These are phyloP conservation scores for Endogone sp. DNA, from an alignment of 192 early-diverging fungal genomes.

Conservation along the genomic window DNA sequence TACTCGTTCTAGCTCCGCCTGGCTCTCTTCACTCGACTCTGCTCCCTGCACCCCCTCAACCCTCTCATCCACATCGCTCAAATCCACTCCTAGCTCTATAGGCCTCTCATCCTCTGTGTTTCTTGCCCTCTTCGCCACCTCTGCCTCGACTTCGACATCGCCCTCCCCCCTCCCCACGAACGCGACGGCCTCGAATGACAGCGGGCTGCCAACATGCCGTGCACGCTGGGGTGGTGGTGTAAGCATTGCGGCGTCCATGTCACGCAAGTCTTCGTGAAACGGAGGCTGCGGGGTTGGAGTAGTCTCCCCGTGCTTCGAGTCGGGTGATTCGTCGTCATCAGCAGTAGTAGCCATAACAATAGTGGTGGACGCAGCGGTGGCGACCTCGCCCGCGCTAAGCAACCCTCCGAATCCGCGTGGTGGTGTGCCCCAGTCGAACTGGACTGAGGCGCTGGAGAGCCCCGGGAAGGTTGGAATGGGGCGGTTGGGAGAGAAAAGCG, in stretches of 20 bases:
- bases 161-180: background rate
- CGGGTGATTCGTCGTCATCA: too few relatives aligned
- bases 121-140: background rate
- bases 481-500: background rate
- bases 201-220: background rate
- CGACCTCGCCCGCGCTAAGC: background rate
- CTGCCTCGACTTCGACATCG: background rate
- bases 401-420: background rate
- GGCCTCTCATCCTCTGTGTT: too few relatives aligned
- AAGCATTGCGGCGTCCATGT: background rate
- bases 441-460: background rate
- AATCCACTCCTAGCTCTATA: background rate
- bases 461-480: background rate
- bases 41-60: too few relatives aligned
- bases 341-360: too few relatives aligned
- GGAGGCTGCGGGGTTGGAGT: too few relatives aligned
- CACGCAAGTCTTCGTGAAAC: too few relatives aligned
- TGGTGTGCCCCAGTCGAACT: background rate
- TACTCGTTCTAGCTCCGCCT: too few relatives aligned
- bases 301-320: too few relatives aligned
- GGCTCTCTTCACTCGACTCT: too few relatives aligned
- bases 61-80: background rate
- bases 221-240: background rate
- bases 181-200: background rate
- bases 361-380: too few relatives aligned